These are phyloP conservation scores for Xylariaceae sp. DNA, from an alignment of 2,329 filamentous ascomycete species.

Conservation along the genomic window DNA sequence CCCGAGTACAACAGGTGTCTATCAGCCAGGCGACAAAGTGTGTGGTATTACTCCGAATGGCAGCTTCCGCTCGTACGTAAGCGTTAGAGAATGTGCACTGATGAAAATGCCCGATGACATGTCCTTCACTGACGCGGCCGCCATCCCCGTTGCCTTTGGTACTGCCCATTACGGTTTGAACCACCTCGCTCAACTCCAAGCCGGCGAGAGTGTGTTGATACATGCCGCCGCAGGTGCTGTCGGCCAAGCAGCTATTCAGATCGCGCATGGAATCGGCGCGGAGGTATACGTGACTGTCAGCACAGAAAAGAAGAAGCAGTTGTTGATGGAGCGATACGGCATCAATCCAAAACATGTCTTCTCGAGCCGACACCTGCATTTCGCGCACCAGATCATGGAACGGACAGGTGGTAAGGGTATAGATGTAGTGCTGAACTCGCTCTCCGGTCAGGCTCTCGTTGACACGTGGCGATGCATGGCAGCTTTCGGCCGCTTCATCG, in stretches of 20 bases:
- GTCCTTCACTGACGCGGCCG: not conserved
- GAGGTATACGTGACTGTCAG: not conserved
- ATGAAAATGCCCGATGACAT: not conserved
- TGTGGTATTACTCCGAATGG: not conserved
- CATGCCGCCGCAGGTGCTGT: not conserved
- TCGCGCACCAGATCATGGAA: not conserved
- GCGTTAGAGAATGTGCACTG: not conserved
- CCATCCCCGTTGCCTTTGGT: not conserved
- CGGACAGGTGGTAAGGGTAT: not conserved
- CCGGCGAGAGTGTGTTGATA: not conserved
- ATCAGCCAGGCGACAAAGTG: not conserved
- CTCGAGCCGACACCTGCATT: not conserved
- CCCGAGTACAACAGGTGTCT: not conserved
- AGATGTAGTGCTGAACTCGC: conserved; percentile 1
- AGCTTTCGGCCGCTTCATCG: not conserved
- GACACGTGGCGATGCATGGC: not conserved
- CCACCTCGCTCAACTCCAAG: not conserved
- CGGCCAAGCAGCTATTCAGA: not conserved
- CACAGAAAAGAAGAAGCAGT: not conserved
- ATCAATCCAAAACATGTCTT: not conserved
- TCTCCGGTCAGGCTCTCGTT: not conserved
- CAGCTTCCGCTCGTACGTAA: not conserved
- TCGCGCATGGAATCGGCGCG: not conserved
- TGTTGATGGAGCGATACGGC: not conserved
- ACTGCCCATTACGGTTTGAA: not conserved